Base-by-base conservation (phyloP, 352 stramenopile species). In the Phytophthora megakarya region DNA sequence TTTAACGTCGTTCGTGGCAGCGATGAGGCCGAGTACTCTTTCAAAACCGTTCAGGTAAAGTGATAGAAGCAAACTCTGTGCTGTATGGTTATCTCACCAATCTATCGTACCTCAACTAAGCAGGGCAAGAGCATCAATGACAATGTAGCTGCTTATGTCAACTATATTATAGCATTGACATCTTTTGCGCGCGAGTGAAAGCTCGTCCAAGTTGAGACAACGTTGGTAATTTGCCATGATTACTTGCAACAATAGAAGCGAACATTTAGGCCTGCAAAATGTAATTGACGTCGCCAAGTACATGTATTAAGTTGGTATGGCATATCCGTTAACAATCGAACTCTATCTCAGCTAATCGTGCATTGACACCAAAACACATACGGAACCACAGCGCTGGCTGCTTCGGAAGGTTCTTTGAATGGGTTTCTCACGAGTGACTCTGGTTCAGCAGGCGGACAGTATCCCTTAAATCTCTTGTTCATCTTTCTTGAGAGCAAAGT, bases 311-410 rank as follows among this genome's bases (percentile, higher is more conserved):
- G n/a, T n/a, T n/a, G n/a, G n/a, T n/a, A n/a, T n/a, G n/a, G n/a
- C n/a, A n/a, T n/a, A n/a, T n/a, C n/a, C n/a, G n/a, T n/a, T n/a
- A n/a, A n/a, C n/a, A n/a, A n/a, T n/a, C n/a, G n/a, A n/a, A n/a
- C n/a, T n/a, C n/a, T n/a, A n/a, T 40, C 55, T 85, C 52, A 90
- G 47, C 65, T 83, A 45, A 88, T 68, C 15, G 61, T 64, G 55
- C 81, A 90, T 56, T 90, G 71, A 35, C 81, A 90, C 81, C 78
- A 90, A 72, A 84, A 78, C n/a, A 86, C 58, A 33, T 77, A 78
- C 13, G 54, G 37, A 7, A 51, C 8, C 18, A 30, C 58, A 9
- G 12, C 42, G 33, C 37, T 48, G 19, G 10, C 5, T 8, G 22
- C 44, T n/a, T n/a, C 16, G n/a, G 37, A 33, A 22, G 65, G 43